Base-by-base conservation (phyloP, 495 filamentous ascomycete species). In the Tuber umbilicatum region DNA sequence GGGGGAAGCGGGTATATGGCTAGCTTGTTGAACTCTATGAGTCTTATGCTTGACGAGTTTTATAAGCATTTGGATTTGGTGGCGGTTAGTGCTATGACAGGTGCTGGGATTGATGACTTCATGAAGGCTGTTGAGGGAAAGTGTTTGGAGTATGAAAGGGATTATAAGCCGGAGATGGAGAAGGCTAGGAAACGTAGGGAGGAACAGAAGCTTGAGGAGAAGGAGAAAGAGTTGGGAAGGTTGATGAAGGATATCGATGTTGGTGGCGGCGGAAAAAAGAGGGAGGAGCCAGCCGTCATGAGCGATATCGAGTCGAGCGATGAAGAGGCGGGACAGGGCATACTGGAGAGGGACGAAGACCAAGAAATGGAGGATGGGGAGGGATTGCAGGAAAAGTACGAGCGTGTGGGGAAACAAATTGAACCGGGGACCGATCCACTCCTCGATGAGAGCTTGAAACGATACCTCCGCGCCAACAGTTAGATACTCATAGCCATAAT, bases 1-100 rank as follows among this genome's bases (percentile, higher is more conserved):
- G 71, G 81, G 0, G 93, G 94, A 1, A 94, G 91, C 78, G 95
- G 95, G 41, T 99, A 99, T 83, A 97, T 99, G 95, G 91, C 92
- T n/a, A 93, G 91, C 72, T 84, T 98, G 70, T 86, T 98, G 27
- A 98, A 97, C 85, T 95, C 92, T 82, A 99, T 99, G 95, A 95
- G 92, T 81, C 84, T 98, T 75, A 92, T 99, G 90, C 85, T 99
- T 37, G 96, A 99, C 78, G 95, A 99, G 83, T 99, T 99, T 82
- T 99, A 99, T 82, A 87, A 90, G 17, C 93, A 97, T 80, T 85
- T 99, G 16, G 94, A 89, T 82, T 89, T 99, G 27, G 94, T 98
- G 1, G 93, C 91, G 7, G 95, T 99, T 17, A 95, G 92, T 76
- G 91, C 94, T 31, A 94, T 97, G 90, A 94, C 94, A 0, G 95